phyloP scores from a whole-genome alignment of 129 eudicot genomes.

The Flaveria trinervia region DNA sequence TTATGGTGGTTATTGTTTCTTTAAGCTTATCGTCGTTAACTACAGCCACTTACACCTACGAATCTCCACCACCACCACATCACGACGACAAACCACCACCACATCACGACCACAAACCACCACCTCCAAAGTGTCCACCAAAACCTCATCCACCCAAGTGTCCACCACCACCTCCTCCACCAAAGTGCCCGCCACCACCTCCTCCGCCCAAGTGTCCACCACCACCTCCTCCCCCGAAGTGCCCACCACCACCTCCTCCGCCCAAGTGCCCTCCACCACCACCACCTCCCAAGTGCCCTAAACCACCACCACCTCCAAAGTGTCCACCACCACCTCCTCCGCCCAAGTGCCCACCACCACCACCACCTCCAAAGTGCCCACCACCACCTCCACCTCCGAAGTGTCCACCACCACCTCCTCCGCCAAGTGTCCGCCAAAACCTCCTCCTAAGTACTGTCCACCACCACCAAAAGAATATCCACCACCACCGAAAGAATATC shows the following conservation, averaged over 20 bases:
- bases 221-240: not conserved
- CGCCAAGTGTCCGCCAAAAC: not conserved
- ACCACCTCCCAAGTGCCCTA: not conserved
- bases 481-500: conserved; percentile 9
- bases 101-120: conserved; percentile 8
- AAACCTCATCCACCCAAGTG: no score
- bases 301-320: not conserved
- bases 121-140: conserved; percentile 16
- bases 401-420: not conserved
- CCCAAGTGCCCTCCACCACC: not conserved
- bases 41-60: conserved; percentile 15
- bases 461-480: not conserved
- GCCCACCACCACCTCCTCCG: conserved; percentile 3
- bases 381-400: not conserved
- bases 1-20: conserved; percentile 20
- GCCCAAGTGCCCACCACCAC: no score
- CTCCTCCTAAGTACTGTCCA: not conserved
- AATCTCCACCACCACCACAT: conserved; percentile 24
- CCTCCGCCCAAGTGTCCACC: conserved; percentile 13
- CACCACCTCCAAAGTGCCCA: conserved; percentile 1
- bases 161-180: no score
- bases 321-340: no score
- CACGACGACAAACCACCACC: not conserved
- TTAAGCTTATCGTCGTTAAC: conserved; percentile 22
- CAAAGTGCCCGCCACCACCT: no score